These are phyloP conservation scores for Cercophora scortea DNA, from an alignment of 495 filamentous ascomycete genomes.

Conservation along the genomic window DNA sequence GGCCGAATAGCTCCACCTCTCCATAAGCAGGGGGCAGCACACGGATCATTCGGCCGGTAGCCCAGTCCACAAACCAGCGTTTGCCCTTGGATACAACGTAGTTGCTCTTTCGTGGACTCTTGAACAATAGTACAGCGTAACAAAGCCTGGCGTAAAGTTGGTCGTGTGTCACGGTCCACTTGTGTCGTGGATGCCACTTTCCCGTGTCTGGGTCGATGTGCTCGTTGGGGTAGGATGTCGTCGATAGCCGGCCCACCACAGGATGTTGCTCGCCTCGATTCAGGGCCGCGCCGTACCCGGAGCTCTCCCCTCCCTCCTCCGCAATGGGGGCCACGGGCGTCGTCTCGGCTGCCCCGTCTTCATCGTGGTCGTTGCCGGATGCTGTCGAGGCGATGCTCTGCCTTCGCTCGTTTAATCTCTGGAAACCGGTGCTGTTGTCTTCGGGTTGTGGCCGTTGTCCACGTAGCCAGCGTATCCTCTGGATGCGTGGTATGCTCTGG, in stretches of 20 bases:
- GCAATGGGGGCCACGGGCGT: background rate
- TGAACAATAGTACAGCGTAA: constrained; percentile 40
- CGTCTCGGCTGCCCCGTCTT: background rate
- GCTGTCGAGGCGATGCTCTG: background rate
- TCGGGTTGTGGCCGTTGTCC: constrained; percentile 19
- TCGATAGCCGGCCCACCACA: constrained; percentile 19
- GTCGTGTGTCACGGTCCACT: constrained; percentile 41
- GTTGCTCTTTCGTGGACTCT: constrained; percentile 37
- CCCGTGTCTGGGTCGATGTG: constrained; percentile 27
- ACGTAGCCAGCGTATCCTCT: constrained; percentile 29
- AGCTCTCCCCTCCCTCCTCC: constrained; percentile 8
- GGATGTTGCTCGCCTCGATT: constrained; percentile 14
- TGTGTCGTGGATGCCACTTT: constrained; percentile 44
- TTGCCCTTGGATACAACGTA: constrained; percentile 38
- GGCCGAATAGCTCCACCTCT: constrained; percentile 26
- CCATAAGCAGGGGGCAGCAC: constrained; percentile 33
- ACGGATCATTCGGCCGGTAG: constrained; percentile 32
- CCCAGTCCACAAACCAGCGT: constrained; percentile 42
- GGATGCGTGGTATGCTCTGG: constrained; percentile 42
- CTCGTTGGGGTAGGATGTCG: constrained; percentile 26
- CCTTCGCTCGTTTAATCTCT: constrained; percentile 11
- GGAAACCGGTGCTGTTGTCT: constrained; percentile 18
- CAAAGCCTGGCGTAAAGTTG: constrained; percentile 46
- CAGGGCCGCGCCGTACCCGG: constrained; percentile 1
- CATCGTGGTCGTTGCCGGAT: constrained; percentile 2